Base-by-base conservation (phyloP, 805 yeast species). In the Wickerhamomyces rabaulensis region DNA sequence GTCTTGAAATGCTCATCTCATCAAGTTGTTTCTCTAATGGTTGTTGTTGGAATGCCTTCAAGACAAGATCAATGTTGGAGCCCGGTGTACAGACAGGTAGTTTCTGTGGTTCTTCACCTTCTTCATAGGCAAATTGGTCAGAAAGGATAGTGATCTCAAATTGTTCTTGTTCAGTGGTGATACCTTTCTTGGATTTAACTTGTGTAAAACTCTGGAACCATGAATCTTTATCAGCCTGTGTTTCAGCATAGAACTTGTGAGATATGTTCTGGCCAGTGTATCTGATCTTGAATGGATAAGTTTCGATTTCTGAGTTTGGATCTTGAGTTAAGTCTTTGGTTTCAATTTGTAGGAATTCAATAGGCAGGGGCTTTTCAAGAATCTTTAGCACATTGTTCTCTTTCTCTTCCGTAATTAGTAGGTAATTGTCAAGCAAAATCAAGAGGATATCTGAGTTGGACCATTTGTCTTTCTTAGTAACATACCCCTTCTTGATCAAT, bases 401-500 rank as follows among this genome's bases (percentile, higher is more conserved):
- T 3, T 75, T 62, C 41, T 71, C 72, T 37, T 87, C 83, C 1
- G 87, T 82, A 1, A 88, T 74, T 27, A 88, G 58, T 39, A 88
- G 64, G 54, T 73, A 86, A 56, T 88, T 86, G 58, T 88, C 95
- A 44, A 88, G 64, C 25, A 88, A 64, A 17, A 87, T 77, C 21
- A 85, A 55, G 1, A 70, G 64, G 0, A 74, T 68, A 8, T 70
- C 66, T 36, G 85, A 72, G 36, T 82, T 83, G 26, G 81, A 67
- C 69, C 81, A 78, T 55, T 80, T 67, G 42, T 84, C 94, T 48
- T 82, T 79, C 46, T 84, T 71, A 2, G 68, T 55, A 16, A 85
- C 74, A 22, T 73, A 75, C 0, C 90, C 94, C 10, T 82, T 67
- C 52, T 69, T 70, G 40, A 83, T 61, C 22, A 87, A 65, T 51